These are phyloP conservation scores for Xylariaceae sp. DNA, from an alignment of 2,329 filamentous ascomycete species.

Conservation along the genomic window DNA sequence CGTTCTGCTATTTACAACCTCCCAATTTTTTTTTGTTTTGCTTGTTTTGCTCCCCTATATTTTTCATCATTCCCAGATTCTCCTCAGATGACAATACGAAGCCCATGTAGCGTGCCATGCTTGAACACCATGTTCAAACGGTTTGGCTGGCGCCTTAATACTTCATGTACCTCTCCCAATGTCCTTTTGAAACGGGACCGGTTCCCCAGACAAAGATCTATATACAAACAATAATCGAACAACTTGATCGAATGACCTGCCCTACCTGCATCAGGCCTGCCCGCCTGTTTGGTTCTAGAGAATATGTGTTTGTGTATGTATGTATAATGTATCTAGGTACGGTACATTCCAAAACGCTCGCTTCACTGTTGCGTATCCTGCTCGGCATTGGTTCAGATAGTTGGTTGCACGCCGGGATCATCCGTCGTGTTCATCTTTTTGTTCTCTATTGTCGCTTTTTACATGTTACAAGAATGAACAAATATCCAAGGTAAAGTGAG, in stretches of 20 bases:
- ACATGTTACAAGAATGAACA: no score
- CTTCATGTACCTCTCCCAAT: constrained; percentile 13
- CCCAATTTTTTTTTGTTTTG: background rate
- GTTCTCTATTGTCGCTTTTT: no score
- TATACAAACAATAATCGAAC: constrained; percentile 7
- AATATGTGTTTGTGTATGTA: background rate
- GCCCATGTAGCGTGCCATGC: constrained; percentile 28
- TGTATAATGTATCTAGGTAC: background rate
- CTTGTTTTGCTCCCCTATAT: background rate
- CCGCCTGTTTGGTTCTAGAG: background rate
- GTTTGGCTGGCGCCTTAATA: constrained; percentile 22
- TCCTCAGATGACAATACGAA: constrained; percentile 15
- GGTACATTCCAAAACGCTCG: no score
- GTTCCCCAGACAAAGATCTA: constrained; percentile 12
- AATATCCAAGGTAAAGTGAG: no score
- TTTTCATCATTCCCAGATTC: no score
- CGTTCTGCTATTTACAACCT: constrained; percentile 2
- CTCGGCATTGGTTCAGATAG: no score
- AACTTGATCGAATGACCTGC: background rate
- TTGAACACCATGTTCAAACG: constrained; percentile 11
- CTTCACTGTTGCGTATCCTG: no score
- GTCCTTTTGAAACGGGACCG: constrained; percentile 8
- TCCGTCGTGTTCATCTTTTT: no score
- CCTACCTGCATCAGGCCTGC: no score
- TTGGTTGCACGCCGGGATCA: no score